Conservation (phyloP, 768 basidiomycete species). For the Collybiopsis confluens region DNA sequence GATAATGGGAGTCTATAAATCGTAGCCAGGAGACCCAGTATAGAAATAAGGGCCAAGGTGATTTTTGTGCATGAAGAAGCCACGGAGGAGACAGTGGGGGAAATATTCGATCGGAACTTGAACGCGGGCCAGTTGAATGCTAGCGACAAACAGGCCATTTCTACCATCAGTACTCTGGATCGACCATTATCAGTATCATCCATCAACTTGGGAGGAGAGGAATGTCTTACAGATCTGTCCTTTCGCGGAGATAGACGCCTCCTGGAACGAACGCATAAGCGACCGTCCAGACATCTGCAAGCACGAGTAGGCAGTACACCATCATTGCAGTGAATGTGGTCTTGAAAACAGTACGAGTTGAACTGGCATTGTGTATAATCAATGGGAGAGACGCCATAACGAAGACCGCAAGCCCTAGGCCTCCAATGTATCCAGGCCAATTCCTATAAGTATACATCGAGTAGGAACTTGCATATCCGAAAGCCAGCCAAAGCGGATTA, state of each 20-base stretch:
- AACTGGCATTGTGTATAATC: conserved; percentile 45
- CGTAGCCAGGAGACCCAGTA: conserved; percentile 49
- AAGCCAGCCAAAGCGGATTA: conserved; percentile 49
- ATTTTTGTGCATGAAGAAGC: conserved; percentile 25
- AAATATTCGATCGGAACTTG: not conserved
- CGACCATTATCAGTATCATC: not conserved
- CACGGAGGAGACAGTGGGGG: conserved; percentile 12
- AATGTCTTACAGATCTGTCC: conserved; percentile 61
- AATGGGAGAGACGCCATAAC: conserved; percentile 59
- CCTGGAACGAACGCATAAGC: conserved; percentile 91
- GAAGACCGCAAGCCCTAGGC: conserved; percentile 59
- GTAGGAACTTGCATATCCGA: conserved; percentile 49
- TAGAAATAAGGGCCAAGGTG: conserved; percentile 34
- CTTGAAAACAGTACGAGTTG: conserved; percentile 35
- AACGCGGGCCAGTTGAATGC: conserved; percentile 39
- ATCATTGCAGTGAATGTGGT: conserved; percentile 56
- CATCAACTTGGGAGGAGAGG: not conserved
- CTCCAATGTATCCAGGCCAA: conserved; percentile 69
- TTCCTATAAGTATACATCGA: conserved; percentile 56
- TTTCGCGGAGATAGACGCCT: conserved; percentile 68
- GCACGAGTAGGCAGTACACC: conserved; percentile 56
- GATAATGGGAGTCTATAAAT: conserved; percentile 48
- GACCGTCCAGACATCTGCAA: conserved; percentile 77
- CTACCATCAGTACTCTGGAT: conserved; percentile 48
- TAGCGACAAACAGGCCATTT: conserved; percentile 46